Evolutionary conservation across 495 filamentous ascomycete species (phyloP).

Genomic region (Achaetomiella virescens): DNA sequence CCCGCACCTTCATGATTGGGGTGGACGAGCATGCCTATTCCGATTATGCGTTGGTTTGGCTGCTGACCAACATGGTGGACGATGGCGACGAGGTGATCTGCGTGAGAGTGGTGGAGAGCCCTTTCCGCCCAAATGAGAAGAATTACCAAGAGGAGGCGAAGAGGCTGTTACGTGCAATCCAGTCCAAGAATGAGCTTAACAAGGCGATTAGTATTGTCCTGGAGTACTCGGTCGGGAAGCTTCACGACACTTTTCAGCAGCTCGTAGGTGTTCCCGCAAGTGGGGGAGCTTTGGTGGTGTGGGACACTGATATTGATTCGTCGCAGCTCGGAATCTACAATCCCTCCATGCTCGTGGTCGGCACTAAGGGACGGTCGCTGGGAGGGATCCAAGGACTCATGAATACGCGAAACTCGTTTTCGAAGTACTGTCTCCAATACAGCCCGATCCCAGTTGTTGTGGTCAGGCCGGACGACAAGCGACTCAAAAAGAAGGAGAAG

Average conservation of each 20-base stretch:
- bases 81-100: conserved; percentile 97
- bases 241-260: conserved; percentile 86
- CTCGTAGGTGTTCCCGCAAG: conserved; percentile 52
- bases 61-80: conserved; percentile 89
- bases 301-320: neutral
- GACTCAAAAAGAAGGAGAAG: conserved; percentile 87
- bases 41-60: conserved; percentile 89
- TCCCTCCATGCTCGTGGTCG: conserved; percentile 91
- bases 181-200: conserved; percentile 77
- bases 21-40: conserved; percentile 95
- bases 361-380: conserved; percentile 79
- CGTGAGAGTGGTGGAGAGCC: conserved; percentile 82
- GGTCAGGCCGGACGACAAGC: conserved; percentile 83
- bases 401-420: conserved; percentile 74
- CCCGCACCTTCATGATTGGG: conserved; percentile 87
- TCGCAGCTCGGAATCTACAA: conserved; percentile 85
- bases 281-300: neutral
- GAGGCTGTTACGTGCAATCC: conserved; percentile 67
- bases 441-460: conserved; percentile 97
- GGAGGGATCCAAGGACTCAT: conserved; percentile 88
- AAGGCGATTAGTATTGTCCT: conserved; percentile 81
- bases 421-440: conserved; percentile 93
- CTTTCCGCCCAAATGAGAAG: conserved; percentile 67
- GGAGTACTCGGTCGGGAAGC: conserved; percentile 86
- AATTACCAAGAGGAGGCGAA: conserved; percentile 76